Evolutionary conservation across 1,284 basidiomycete genomes (phyloP).

Genomic region (Apiotrichum sp.): DNA sequence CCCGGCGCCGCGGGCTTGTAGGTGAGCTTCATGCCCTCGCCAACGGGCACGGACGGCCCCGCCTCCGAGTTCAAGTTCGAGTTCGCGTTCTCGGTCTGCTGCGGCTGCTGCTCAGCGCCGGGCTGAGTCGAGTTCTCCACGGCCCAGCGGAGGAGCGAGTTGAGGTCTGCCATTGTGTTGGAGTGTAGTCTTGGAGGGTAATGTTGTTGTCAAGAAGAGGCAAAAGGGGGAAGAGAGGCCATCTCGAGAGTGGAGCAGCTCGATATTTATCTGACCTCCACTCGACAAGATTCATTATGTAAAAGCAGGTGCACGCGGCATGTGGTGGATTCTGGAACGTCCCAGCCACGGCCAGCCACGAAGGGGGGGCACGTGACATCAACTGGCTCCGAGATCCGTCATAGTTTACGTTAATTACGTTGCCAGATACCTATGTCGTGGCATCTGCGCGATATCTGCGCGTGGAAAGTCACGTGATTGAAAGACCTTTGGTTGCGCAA

Average conservation of each 20-base stretch:
- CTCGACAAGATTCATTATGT: neutral
- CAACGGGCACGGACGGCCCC: neutral
- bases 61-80: neutral
- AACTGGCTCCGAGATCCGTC: too few relatives aligned
- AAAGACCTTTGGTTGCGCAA: too few relatives aligned
- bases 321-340: neutral
- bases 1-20: conserved; percentile 28
- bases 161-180: conserved; percentile 17
- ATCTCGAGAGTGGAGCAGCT: too few relatives aligned
- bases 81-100: neutral
- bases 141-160: conserved; percentile 21
- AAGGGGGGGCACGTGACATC: too few relatives aligned
- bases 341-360: neutral
- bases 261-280: neutral
- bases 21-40: conserved; percentile 24
- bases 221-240: too few relatives aligned
- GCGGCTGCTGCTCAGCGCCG: neutral
- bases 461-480: too few relatives aligned
- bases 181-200: too few relatives aligned
- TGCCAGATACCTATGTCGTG: too few relatives aligned
- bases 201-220: too few relatives aligned
- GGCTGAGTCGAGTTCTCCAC: conserved; percentile 33
- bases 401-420: too few relatives aligned
- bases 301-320: neutral
- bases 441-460: too few relatives aligned